Evolutionary conservation across 306 rosid species (phyloP).

Genomic region (Pterocarpus santalinus): DNA sequence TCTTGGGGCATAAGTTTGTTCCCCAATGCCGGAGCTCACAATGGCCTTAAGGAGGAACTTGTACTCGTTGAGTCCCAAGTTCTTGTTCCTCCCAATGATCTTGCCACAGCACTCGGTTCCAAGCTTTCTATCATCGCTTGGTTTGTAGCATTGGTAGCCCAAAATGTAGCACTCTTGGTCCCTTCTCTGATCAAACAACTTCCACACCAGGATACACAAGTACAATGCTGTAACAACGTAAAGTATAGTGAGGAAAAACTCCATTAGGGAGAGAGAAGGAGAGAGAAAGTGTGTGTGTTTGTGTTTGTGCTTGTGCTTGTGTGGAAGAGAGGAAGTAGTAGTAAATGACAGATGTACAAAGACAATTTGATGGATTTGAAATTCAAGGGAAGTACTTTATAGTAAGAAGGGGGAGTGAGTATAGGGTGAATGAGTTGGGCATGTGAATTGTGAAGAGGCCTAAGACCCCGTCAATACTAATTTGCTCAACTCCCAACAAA

Average conservation of each 20-base stretch:
- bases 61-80: slow-evolving; percentile 71
- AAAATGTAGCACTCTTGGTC: slow-evolving; percentile 78
- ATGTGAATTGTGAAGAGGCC: slow-evolving; percentile 43
- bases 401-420: slow-evolving; percentile 36
- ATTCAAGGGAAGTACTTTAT: slow-evolving; percentile 38
- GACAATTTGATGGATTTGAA: slow-evolving; percentile 40
- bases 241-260: slow-evolving; percentile 39
- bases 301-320: no score
- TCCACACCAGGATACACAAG: slow-evolving; percentile 65
- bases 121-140: slow-evolving; percentile 77
- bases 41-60: slow-evolving; percentile 86
- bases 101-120: slow-evolving; percentile 64
- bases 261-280: slow-evolving; percentile 1
- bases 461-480: slow-evolving; percentile 7
- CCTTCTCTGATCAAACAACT: slow-evolving; percentile 54
- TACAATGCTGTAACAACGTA: slow-evolving; percentile 49
- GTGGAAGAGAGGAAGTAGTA: neutral
- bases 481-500: slow-evolving; percentile 79
- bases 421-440: slow-evolving; percentile 6
- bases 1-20: slow-evolving; percentile 84
- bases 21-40: slow-evolving; percentile 93
- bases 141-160: slow-evolving; percentile 78
- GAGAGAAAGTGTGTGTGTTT: neutral
- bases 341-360: slow-evolving; percentile 8
- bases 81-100: slow-evolving; percentile 58